Evolutionary conservation across 805 yeast genomes (phyloP), one percentile per base, ranked within the genome.

Genomic region (Zygosaccharomyces rouxii): DNA sequence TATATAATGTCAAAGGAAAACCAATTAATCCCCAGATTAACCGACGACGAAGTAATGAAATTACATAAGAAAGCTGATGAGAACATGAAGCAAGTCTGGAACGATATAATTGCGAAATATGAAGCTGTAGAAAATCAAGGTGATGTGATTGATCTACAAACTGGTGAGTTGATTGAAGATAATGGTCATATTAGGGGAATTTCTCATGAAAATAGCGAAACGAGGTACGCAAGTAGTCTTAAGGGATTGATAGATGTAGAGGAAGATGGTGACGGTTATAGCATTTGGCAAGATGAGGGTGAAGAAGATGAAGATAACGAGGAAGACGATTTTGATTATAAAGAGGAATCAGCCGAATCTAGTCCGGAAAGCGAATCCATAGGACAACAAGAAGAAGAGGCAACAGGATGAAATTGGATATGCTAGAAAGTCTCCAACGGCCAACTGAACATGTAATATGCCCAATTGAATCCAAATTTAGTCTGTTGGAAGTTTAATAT

Each of bases 161-260:
- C 89, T 0, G 90, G 92, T 0, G 71, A 76, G 48, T 76, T 86
- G 1, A 63, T 81, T 1, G 76, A 71, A 28, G 89, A 86, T 56
- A 75, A 78, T 45, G 95, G 95, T 2, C 95, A 86, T 63, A 56
- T 86, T 19, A 66, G 76, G 48, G 76, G 82, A 2, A 56, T 83
- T 48, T 49, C 52, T 40, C 29, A 26, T 16, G 45, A 31, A 13
- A 44, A 45, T 19, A 49, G 35, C 10, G 37, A 41, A 19, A 55
- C 55, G 2, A 48, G 52, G n/a, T 60, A 63, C 30, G 49, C 42
- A 28, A 65, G 63, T 44, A 57, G 57, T 2, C 48, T 63, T 13
- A 51, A 45, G 39, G 66, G 57, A 46, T 40, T 59, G 13, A 25
- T 62, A 11, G 56, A 53, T 11, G 42, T 53, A 7, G 47, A 49